Evolutionary conservation across 805 yeast genomes (phyloP).

Genomic region (Hagleromyces aurorensis): DNA sequence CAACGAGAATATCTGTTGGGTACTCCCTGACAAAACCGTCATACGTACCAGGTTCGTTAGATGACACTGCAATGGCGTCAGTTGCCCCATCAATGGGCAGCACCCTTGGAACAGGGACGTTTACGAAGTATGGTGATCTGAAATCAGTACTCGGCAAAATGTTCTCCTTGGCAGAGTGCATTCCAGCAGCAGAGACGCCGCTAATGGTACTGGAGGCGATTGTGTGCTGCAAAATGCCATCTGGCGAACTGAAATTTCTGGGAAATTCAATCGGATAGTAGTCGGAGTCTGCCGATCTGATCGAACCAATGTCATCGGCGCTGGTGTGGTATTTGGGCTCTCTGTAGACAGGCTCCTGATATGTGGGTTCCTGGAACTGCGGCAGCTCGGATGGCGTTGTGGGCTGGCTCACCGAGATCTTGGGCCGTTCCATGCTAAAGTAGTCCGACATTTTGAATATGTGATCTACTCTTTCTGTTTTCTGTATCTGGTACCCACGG

Average conservation of each 20-base stretch:
- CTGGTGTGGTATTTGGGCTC: too few species aligned
- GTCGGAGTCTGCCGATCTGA: constrained; percentile 19
- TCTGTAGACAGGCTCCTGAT: background rate
- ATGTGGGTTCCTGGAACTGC: constrained; percentile 1
- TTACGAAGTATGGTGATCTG: constrained; percentile 29
- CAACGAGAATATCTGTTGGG: constrained; percentile 77
- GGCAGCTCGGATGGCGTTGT: too few species aligned
- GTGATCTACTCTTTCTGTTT: background rate
- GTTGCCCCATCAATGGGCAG: constrained; percentile 11
- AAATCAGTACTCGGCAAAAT: constrained; percentile 24
- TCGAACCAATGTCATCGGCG: constrained; percentile 12
- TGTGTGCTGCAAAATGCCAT: constrained; percentile 1
- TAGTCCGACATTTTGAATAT: constrained; percentile 18
- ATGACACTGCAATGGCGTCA: constrained; percentile 2
- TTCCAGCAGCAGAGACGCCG: constrained; percentile 6
- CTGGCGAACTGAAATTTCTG: constrained; percentile 9
- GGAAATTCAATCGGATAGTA: constrained; percentile 19
- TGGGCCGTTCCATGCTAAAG: too few species aligned
- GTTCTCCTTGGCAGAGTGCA: constrained; percentile 7
- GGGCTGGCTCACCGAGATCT: too few species aligned
- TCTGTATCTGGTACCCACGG: background rate
- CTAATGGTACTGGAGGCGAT: constrained; percentile 4
- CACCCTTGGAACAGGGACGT: constrained; percentile 30
- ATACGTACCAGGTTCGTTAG: constrained; percentile 13
- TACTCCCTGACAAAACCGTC: constrained; percentile 30